Evolutionary conservation across 1,284 basidiomycete species (phyloP).

Genomic region (Hemileia vastatrix): DNA sequence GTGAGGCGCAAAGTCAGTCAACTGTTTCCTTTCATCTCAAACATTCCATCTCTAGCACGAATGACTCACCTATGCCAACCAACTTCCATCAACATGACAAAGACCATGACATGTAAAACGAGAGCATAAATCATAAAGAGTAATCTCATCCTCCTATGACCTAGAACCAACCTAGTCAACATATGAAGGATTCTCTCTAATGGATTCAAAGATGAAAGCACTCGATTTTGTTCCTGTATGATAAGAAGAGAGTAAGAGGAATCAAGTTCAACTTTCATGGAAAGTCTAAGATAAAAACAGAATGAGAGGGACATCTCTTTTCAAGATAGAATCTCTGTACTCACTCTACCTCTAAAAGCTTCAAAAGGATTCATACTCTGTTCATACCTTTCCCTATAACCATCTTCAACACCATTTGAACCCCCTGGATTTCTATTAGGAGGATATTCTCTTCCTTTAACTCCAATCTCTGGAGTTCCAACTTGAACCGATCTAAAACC

Average conservation of each 20-base stretch:
- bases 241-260: background rate
- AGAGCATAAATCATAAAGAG: conserved; percentile 74
- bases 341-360: conserved; percentile 81
- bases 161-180: conserved; percentile 73
- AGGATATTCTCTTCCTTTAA: conserved; percentile 25
- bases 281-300: background rate
- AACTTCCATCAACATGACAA: too few relatives aligned
- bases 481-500: conserved; percentile 40
- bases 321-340: too few relatives aligned
- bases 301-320: conserved; percentile 4
- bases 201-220: conserved; percentile 81
- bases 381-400: conserved; percentile 83
- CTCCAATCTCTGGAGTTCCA: conserved; percentile 9
- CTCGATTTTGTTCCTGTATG: conserved; percentile 75
- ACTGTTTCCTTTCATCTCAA: too few relatives aligned
- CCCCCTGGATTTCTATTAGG: conserved; percentile 27
- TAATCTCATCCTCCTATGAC: conserved; percentile 59
- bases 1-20: too few relatives aligned
- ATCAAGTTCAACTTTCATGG: background rate
- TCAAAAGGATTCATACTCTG: conserved; percentile 97
- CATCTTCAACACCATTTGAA: conserved; percentile 58
- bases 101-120: conserved; percentile 67
- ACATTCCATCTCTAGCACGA: too few relatives aligned
- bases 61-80: too few relatives aligned
- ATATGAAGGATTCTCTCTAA: conserved; percentile 78